Percentiles rank a stretch among this genome's conserved stretches.
phyloP scores from a whole-genome alignment of 495 filamentous ascomycete genomes.

The Cairneyella variabilis region DNA sequence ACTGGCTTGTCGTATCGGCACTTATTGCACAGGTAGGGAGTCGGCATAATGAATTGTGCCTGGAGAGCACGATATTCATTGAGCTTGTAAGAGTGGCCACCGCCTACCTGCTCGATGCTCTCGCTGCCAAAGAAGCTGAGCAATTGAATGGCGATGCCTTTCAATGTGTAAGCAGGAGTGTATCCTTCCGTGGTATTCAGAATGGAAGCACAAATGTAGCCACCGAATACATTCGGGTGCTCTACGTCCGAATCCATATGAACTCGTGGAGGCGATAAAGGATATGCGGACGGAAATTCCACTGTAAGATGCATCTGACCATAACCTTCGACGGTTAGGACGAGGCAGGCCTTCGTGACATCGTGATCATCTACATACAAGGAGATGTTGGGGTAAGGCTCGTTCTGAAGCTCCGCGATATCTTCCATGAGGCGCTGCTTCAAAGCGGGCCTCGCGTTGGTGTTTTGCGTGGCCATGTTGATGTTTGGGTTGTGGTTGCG shows the following conservation, averaged over 20 bases:
- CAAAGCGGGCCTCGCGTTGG: conserved; percentile 13
- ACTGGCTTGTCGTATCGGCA: background rate
- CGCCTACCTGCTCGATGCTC: conserved; percentile 37
- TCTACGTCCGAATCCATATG: conserved; percentile 45
- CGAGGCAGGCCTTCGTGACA: conserved; percentile 35
- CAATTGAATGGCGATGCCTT: conserved; percentile 46
- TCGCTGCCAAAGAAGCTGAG: conserved; percentile 59
- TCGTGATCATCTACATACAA: conserved; percentile 33
- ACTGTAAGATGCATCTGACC: conserved; percentile 34
- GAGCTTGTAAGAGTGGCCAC: conserved; percentile 6
- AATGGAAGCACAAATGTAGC: conserved; percentile 48
- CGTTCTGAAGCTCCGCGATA: conserved; percentile 40
- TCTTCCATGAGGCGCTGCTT: conserved; percentile 36
- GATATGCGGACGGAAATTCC: conserved; percentile 33
- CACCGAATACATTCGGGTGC: conserved; percentile 49
- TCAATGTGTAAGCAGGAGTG: conserved; percentile 48
- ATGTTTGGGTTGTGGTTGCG: too few species aligned
- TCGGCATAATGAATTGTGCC: background rate
- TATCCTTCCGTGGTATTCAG: conserved; percentile 37
- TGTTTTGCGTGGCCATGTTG: background rate
- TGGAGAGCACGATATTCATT: background rate
- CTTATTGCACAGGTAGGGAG: background rate
- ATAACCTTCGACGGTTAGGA: conserved; percentile 34
- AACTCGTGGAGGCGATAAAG: conserved; percentile 37
- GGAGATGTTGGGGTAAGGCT: conserved; percentile 43